phyloP scores from a whole-genome alignment of 2,329 filamentous ascomycete genomes.

The Talaromyces sp. region DNA sequence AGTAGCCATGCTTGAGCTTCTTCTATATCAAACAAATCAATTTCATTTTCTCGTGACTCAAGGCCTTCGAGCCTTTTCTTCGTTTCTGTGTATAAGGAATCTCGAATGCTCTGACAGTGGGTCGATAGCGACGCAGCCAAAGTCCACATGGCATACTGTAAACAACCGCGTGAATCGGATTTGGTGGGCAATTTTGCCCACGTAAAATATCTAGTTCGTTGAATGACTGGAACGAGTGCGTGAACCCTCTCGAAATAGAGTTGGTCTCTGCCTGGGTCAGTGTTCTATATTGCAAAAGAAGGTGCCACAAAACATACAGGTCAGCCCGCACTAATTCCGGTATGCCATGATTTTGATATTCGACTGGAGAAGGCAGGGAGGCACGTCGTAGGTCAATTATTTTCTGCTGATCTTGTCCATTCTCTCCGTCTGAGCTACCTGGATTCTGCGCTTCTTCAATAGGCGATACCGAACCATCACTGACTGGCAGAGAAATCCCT shows the following conservation, averaged over 20 bases:
- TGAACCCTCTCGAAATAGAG: slow-evolving; percentile 91
- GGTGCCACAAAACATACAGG: slow-evolving; percentile 8
- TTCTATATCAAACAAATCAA: slow-evolving; percentile 76
- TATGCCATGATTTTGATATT: slow-evolving; percentile 1
- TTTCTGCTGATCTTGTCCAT: not conserved
- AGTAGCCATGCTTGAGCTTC: slow-evolving; percentile 82
- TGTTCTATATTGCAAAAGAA: not conserved
- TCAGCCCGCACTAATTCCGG: slow-evolving; percentile 12
- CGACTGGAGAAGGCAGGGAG: slow-evolving; percentile 6
- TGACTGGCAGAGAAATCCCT: slow-evolving; percentile 12
- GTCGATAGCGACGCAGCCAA: slow-evolving; percentile 76
- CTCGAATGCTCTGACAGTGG: slow-evolving; percentile 72
- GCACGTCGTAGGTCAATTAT: not conserved
- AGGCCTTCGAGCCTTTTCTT: slow-evolving; percentile 87
- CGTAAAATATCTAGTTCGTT: slow-evolving; percentile 82
- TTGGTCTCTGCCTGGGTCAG: slow-evolving; percentile 53
- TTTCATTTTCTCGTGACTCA: slow-evolving; percentile 86
- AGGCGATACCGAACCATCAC: slow-evolving; percentile 7
- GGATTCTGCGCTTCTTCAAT: slow-evolving; percentile 1
- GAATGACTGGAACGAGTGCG: slow-evolving; percentile 78
- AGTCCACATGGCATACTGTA: slow-evolving; percentile 94
- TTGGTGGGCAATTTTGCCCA: slow-evolving; percentile 71
- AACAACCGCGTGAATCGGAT: slow-evolving; percentile 75
- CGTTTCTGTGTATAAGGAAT: slow-evolving; percentile 81
- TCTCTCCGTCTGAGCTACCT: slow-evolving; percentile 7